These are phyloP conservation scores for Austroboletus novae-zelandiae DNA, from an alignment of 1,284 basidiomycete genomes.

Conservation along the genomic window DNA sequence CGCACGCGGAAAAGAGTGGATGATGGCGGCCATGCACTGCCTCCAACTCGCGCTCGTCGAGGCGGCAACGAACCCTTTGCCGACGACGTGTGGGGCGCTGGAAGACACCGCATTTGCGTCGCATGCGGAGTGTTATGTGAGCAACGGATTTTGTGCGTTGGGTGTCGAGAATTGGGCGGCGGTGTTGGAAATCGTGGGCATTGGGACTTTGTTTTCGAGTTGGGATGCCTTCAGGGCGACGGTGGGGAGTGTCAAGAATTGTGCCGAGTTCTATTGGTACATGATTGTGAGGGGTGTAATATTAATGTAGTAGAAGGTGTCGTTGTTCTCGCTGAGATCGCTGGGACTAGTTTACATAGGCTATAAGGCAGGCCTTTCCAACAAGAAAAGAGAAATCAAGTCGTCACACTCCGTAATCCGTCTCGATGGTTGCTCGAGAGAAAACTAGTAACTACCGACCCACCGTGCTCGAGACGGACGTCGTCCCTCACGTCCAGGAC, in stretches of 20 bases:
- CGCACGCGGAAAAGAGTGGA: conserved; percentile 39
- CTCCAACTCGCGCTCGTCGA: conserved; percentile 41
- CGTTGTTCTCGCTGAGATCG: too few relatives aligned
- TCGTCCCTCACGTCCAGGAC: conserved; percentile 58
- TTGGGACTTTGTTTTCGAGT: conserved; percentile 24
- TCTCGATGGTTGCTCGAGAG: neutral
- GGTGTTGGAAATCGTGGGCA: conserved; percentile 38
- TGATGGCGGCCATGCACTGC: conserved; percentile 45
- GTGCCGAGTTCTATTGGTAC: conserved; percentile 14
- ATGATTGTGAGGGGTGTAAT: conserved; percentile 7
- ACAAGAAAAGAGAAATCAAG: too few relatives aligned
- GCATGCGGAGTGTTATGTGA: conserved; percentile 40
- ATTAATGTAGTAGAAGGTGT: neutral
- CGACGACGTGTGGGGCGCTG: conserved; percentile 35
- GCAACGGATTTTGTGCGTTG: conserved; percentile 40
- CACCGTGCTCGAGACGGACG: conserved; percentile 68
- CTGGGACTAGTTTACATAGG: too few relatives aligned
- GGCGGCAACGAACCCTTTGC: conserved; percentile 28
- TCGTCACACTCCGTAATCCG: too few relatives aligned
- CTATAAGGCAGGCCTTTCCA: too few relatives aligned
- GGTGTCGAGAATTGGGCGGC: conserved; percentile 35
- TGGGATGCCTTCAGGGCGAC: conserved; percentile 19
- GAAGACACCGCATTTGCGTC: conserved; percentile 38
- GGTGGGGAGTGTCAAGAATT: conserved; percentile 8
- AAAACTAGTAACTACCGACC: conserved; percentile 61